Evolutionary conservation across 169 alveolate species (phyloP).

Genomic region (Plasmodium cynomolgi): DNA sequence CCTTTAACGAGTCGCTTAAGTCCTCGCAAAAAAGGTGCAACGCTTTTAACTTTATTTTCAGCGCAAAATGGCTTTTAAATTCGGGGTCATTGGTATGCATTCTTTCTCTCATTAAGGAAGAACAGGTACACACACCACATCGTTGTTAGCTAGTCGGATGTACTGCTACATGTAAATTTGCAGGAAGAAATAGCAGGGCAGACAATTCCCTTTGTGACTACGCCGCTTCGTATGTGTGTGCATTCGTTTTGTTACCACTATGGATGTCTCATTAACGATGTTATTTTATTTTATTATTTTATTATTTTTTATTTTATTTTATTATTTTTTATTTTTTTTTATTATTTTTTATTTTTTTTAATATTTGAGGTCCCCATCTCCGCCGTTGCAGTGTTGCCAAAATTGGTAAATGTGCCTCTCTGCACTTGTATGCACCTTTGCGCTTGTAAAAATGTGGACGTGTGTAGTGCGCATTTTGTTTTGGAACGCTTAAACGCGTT

Average conservation of each 20-base stretch:
- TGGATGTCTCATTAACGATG: background rate
- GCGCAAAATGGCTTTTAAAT: slow-evolving; percentile 43
- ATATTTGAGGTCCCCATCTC: background rate
- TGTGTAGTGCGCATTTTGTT: background rate
- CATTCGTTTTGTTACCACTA: background rate
- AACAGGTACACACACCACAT: background rate
- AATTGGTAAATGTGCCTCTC: background rate
- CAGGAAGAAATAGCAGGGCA: background rate
- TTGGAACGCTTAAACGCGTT: background rate
- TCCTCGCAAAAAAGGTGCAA: slow-evolving; percentile 19
- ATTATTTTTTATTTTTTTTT: background rate
- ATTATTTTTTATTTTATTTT: background rate
- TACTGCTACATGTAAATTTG: background rate
- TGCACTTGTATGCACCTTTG: slow-evolving; percentile 64
- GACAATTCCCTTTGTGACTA: background rate
- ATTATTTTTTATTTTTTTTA: background rate
- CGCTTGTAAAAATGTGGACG: background rate
- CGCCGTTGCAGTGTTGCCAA: background rate
- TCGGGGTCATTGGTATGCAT: slow-evolving; percentile 6
- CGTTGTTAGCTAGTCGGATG: background rate
- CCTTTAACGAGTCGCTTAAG: slow-evolving; percentile 9
- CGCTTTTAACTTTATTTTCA: slow-evolving; percentile 42
- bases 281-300: background rate
- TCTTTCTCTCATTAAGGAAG: slow-evolving; percentile 11
- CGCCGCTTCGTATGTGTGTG: background rate